These are phyloP conservation scores for Cucurbita maxima DNA, from an alignment of 306 rosid species.

Conservation along the genomic window DNA sequence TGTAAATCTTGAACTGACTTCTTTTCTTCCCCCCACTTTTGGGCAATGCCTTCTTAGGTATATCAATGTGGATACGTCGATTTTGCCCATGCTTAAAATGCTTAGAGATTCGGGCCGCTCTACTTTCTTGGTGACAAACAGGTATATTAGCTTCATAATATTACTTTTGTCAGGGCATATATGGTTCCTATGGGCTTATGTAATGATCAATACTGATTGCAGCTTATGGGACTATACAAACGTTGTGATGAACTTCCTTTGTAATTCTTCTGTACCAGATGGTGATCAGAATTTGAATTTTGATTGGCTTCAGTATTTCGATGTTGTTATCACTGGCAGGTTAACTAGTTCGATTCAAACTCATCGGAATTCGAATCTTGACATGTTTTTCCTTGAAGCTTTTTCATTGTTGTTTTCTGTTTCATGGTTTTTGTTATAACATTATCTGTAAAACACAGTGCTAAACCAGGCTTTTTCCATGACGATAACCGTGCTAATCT, in stretches of 20 bases:
- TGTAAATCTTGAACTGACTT: neutral
- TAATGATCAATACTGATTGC: constrained; percentile 13
- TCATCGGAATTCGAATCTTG: neutral
- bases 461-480: constrained; percentile 90
- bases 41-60: constrained; percentile 34
- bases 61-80: constrained; percentile 54
- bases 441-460: constrained; percentile 37
- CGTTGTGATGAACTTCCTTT: constrained; percentile 86
- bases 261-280: constrained; percentile 29
- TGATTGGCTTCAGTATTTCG: constrained; percentile 83
- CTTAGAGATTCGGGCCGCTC: constrained; percentile 83
- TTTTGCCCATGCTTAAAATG: constrained; percentile 96
- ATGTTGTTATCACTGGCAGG: constrained; percentile 96
- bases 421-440: neutral
- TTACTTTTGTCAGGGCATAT: neutral
- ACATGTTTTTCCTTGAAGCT: neutral
- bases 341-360: constrained; percentile 2
- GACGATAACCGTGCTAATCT: constrained; percentile 81
- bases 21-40: neutral
- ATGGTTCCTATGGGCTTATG: neutral
- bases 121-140: constrained; percentile 90
- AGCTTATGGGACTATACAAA: constrained; percentile 98
- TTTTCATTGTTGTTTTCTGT: neutral
- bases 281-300: constrained; percentile 40
- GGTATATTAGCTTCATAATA: constrained; percentile 27